A percentile compares a stretch with the other conserved stretches of the same genome.
Evolutionary conservation across 139 green algal species (phyloP).

Genomic region (Chlamydomonas eustigma): DNA sequence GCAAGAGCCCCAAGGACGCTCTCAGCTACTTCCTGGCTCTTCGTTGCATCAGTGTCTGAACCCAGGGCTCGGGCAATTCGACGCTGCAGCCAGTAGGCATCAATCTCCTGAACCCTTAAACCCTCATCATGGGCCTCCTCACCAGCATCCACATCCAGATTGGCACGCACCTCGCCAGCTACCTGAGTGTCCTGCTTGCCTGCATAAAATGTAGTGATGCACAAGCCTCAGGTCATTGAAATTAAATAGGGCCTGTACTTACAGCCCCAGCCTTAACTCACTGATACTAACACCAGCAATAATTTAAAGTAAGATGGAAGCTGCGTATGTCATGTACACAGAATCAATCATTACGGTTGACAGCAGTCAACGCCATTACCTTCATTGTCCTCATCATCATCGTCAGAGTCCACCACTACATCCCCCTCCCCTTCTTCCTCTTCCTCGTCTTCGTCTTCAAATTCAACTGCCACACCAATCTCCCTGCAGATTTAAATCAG

Average conservation of each 20-base stretch:
- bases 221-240: too few relatives aligned
- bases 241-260: too few relatives aligned
- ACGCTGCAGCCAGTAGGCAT: slow-evolving; percentile 99
- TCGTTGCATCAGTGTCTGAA: slow-evolving; percentile 59
- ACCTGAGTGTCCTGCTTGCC: slow-evolving; percentile 38
- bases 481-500: too few relatives aligned
- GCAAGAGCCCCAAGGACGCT: slow-evolving; percentile 10
- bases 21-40: slow-evolving; percentile 72
- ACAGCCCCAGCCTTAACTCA: too few relatives aligned
- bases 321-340: too few relatives aligned
- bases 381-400: slow-evolving; percentile 44
- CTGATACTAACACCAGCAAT: too few relatives aligned
- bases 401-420: slow-evolving; percentile 43
- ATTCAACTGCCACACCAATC: slow-evolving; percentile 87
- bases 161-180: slow-evolving; percentile 19
- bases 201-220: too few relatives aligned
- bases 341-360: not conserved
- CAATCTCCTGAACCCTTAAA: slow-evolving; percentile 73
- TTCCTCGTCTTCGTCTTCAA: slow-evolving; percentile 61
- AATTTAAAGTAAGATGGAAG: too few relatives aligned
- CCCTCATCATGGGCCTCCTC: slow-evolving; percentile 35
- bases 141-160: slow-evolving; percentile 34
- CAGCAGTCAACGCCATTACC: not conserved
- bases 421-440: slow-evolving; percentile 8
- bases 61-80: slow-evolving; percentile 67